Conservation (phyloP, 1,284 basidiomycete species). For the Trichosporon coremiiforme region DNA sequence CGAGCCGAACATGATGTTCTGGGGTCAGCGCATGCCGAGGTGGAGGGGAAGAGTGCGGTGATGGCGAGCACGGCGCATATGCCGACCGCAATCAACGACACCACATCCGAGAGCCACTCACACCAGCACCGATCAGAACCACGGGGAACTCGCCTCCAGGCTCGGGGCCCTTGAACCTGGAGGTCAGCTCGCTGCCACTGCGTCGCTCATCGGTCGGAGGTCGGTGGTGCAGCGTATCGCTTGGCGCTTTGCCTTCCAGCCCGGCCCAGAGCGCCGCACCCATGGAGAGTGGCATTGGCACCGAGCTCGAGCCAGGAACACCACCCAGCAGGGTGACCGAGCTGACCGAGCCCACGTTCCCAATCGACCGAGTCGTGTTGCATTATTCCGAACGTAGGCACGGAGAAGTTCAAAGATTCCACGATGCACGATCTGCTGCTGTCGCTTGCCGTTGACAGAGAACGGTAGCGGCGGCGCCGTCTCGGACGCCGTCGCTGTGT, state of each 20-base stretch:
- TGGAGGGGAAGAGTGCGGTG: no score
- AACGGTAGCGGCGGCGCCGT: no score
- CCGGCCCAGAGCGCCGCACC: not conserved
- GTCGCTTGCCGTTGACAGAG: not conserved
- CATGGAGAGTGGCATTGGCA: not conserved
- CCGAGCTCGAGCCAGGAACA: not conserved
- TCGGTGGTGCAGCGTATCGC: not conserved
- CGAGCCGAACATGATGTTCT: constrained; percentile 90
- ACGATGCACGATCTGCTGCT: not conserved
- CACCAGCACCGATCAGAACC: constrained; percentile 84
- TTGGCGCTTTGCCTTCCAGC: not conserved
- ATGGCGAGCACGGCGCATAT: no score
- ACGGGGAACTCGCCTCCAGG: constrained; percentile 75
- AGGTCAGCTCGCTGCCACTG: not conserved
- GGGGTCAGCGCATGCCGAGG: constrained; percentile 2
- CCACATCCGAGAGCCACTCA: constrained; percentile 36
- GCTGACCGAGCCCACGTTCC: not conserved
- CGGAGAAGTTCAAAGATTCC: not conserved
- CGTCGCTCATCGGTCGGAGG: not conserved
- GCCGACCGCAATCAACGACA: no score
- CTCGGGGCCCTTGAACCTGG: constrained; percentile 32
- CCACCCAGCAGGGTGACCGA: no score
- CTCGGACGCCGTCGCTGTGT: not conserved
- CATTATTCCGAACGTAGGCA: not conserved
- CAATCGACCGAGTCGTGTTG: not conserved